Percentiles rank a stretch among this genome's conserved stretches.
These are phyloP conservation scores for Filosporella fistucella DNA, from an alignment of 495 filamentous ascomycete genomes.

Conservation along the genomic window DNA sequence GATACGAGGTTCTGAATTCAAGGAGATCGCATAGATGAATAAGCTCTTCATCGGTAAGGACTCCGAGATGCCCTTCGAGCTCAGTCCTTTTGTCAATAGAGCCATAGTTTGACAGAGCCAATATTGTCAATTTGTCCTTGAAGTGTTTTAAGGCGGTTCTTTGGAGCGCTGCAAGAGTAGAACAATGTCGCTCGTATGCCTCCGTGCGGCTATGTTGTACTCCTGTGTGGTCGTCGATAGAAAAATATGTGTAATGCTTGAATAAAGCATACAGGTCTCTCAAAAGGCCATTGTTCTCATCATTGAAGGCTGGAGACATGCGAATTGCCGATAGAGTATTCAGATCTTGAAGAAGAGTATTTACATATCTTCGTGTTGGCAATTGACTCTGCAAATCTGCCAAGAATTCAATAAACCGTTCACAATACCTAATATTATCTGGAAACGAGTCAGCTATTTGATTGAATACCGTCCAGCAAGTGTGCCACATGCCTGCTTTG, in stretches of 20 bases:
- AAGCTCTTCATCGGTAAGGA: conserved; percentile 70
- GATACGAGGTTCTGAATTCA: conserved; percentile 77
- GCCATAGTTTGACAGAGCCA: conserved; percentile 89
- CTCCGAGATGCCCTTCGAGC: conserved; percentile 69
- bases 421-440: conserved; percentile 79
- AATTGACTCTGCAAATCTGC: conserved; percentile 90
- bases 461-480: not conserved
- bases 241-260: conserved; percentile 80
- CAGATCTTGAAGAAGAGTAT: conserved; percentile 84
- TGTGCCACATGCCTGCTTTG: conserved; percentile 26
- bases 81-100: conserved; percentile 77
- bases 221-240: conserved; percentile 88
- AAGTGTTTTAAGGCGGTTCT: conserved; percentile 76
- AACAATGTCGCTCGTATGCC: conserved; percentile 76
- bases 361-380: conserved; percentile 90
- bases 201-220: conserved; percentile 65
- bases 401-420: conserved; percentile 87
- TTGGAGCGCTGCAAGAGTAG: conserved; percentile 72
- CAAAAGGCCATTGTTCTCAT: conserved; percentile 69
- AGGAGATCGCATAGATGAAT: conserved; percentile 62
- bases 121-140: conserved; percentile 82
- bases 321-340: conserved; percentile 80
- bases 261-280: conserved; percentile 78
- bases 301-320: conserved; percentile 72
- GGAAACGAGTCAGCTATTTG: conserved; percentile 7